phyloP scores from a whole-genome alignment of 1,139 yeast genomes.

The Pneumocystis oryctolagi region DNA sequence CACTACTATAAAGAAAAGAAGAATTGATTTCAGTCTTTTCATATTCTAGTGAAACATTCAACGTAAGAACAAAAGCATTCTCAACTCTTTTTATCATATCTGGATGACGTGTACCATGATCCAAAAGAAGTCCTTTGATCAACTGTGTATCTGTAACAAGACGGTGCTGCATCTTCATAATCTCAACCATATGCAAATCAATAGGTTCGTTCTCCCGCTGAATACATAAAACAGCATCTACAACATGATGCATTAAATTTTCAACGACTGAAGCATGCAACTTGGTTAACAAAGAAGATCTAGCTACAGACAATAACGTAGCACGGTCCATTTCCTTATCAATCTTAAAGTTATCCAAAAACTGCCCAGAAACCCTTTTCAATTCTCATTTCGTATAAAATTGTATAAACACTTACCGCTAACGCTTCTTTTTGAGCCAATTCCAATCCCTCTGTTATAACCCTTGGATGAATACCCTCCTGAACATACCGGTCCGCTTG shows the following conservation, averaged over 20 bases:
- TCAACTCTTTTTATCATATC: constrained; percentile 88
- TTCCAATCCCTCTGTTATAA: constrained; percentile 90
- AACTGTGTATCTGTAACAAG: constrained; percentile 70
- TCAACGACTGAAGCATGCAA: constrained; percentile 62
- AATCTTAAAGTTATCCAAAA: constrained; percentile 45
- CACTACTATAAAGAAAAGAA: constrained; percentile 84
- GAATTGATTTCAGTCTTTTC: constrained; percentile 97
- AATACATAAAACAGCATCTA: constrained; percentile 86
- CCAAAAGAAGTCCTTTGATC: constrained; percentile 79
- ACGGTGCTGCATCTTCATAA: constrained; percentile 95
- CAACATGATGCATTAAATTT: constrained; percentile 79
- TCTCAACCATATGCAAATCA: constrained; percentile 94
- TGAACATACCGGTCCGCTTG: constrained; percentile 86
- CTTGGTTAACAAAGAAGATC: constrained; percentile 78
- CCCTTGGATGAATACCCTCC: constrained; percentile 94
- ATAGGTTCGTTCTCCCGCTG: constrained; percentile 38
- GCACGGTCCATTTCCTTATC: constrained; percentile 53
- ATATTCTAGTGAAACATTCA: constrained; percentile 89
- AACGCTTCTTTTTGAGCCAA: constrained; percentile 65
- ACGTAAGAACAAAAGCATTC: constrained; percentile 70
- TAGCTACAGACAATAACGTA: constrained; percentile 76
- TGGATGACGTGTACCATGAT: constrained; percentile 98
- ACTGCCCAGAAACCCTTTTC: constrained; percentile 23
- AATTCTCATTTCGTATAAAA: neutral
- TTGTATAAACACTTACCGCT: neutral